A percentile compares a stretch with the other conserved stretches of the same genome.
Conservation (phyloP, 495 filamentous ascomycete genomes). For the Lasiosphaeris hirsuta region DNA sequence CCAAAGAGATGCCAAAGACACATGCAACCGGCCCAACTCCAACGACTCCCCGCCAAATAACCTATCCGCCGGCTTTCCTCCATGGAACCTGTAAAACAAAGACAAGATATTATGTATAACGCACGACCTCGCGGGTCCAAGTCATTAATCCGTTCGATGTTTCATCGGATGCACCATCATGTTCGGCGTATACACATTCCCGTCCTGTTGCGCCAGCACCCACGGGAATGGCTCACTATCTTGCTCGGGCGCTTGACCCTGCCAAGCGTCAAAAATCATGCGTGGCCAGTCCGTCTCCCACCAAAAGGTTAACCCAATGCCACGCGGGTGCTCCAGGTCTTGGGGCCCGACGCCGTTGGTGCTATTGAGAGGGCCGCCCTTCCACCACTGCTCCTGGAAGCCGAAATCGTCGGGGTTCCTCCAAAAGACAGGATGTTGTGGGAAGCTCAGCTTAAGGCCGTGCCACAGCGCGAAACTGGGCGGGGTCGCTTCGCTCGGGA, state of each 20-base stretch:
- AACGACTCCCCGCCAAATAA: too few species aligned
- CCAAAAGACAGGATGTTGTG: conserved; percentile 35
- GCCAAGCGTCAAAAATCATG: conserved; percentile 25
- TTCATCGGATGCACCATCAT: conserved; percentile 35
- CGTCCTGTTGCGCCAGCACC: conserved; percentile 22
- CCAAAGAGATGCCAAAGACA: background rate
- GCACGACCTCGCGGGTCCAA: background rate
- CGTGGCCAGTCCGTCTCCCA: conserved; percentile 31
- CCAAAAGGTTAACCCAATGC: conserved; percentile 30
- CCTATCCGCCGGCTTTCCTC: too few species aligned
- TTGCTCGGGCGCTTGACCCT: conserved; percentile 14
- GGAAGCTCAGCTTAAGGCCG: conserved; percentile 39
- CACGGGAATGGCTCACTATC: conserved; percentile 17
- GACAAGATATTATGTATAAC: background rate
- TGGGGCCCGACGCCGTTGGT: conserved; percentile 26
- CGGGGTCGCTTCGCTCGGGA: conserved; percentile 38
- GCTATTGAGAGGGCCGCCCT: conserved; percentile 31
- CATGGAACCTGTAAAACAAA: background rate
- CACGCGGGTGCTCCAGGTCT: conserved; percentile 21
- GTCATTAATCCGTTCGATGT: conserved; percentile 7
- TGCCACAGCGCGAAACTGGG: conserved; percentile 41
- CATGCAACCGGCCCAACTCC: too few species aligned
- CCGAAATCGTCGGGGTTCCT: conserved; percentile 17
- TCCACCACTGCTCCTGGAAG: conserved; percentile 28
- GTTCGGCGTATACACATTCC: conserved; percentile 28